phyloP scores from a whole-genome alignment of 1,284 basidiomycete genomes.

The Trichosporon sp. region DNA sequence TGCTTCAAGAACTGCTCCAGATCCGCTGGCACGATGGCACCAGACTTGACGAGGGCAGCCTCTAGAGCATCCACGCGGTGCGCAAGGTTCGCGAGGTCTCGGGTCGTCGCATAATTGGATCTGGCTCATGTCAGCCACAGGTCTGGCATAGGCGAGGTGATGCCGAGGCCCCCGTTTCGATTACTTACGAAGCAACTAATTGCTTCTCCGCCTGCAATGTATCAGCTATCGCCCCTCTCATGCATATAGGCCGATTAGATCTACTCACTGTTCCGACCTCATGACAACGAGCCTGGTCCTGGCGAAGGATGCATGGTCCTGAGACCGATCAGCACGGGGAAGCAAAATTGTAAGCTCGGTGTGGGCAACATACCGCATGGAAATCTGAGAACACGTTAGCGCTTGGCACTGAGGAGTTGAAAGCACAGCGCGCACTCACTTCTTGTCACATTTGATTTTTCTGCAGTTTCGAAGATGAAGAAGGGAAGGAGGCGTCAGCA shows the following conservation, averaged over 20 bases:
- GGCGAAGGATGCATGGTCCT: slow-evolving; percentile 45
- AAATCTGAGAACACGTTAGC: slow-evolving; percentile 9
- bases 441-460: slow-evolving; percentile 50
- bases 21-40: slow-evolving; percentile 40
- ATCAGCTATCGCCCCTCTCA: slow-evolving; percentile 12
- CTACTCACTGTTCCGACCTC: slow-evolving; percentile 46
- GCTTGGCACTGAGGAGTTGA: slow-evolving; percentile 22
- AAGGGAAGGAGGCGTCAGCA: slow-evolving; percentile 4
- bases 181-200: slow-evolving; percentile 31
- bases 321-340: slow-evolving; percentile 1
- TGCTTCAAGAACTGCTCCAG: slow-evolving; percentile 39
- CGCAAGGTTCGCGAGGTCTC: slow-evolving; percentile 43
- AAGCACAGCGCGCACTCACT: slow-evolving; percentile 25
- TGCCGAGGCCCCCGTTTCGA: not conserved
- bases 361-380: slow-evolving; percentile 10
- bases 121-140: slow-evolving; percentile 12
- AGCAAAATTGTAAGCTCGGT: not conserved
- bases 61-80: slow-evolving; percentile 47
- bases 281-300: slow-evolving; percentile 46
- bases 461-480: slow-evolving; percentile 10
- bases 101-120: slow-evolving; percentile 40
- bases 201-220: slow-evolving; percentile 36
- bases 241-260: not conserved
- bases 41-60: slow-evolving; percentile 39
- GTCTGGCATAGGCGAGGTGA: not conserved